A percentile compares a stretch with the other conserved stretches of the same genome.
phyloP scores from a whole-genome alignment of 2,329 filamentous ascomycete genomes.

The Fusarium tuaranense region DNA sequence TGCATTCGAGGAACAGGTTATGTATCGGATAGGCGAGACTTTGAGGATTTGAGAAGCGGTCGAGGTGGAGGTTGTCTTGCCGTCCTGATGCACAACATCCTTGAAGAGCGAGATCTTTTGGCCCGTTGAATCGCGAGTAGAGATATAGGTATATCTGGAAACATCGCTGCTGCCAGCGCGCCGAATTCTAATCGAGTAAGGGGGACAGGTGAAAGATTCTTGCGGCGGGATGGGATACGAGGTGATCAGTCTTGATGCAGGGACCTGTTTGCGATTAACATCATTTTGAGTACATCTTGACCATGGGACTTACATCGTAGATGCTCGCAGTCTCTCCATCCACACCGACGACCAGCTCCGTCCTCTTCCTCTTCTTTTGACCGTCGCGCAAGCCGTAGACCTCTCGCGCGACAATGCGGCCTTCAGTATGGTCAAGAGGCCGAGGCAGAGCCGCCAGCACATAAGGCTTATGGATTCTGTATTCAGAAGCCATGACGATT shows the following conservation, averaged over 20 bases:
- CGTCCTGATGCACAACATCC: constrained; percentile 64
- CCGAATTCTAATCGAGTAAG: constrained; percentile 68
- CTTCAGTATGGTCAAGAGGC: constrained; percentile 65
- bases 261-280: constrained; percentile 58
- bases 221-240: constrained; percentile 76
- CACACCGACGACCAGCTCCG: constrained; percentile 72
- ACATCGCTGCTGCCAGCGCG: constrained; percentile 60
- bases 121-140: constrained; percentile 61
- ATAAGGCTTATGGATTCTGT: constrained; percentile 74
- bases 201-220: constrained; percentile 71
- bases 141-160: constrained; percentile 71
- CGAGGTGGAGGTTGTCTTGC: constrained; percentile 65
- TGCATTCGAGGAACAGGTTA: constrained; percentile 48
- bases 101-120: constrained; percentile 70
- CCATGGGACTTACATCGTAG: constrained; percentile 66
- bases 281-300: not conserved
- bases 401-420: constrained; percentile 68
- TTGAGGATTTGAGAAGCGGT: constrained; percentile 56
- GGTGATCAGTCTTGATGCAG: constrained; percentile 71
- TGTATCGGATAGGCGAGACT: constrained; percentile 50
- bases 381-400: constrained; percentile 70
- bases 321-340: constrained; percentile 75
- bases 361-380: constrained; percentile 71
- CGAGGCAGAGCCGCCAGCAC: constrained; percentile 70
- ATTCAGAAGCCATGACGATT: constrained; percentile 66